A percentile compares a stretch with the other conserved stretches of the same genome.
Evolutionary conservation across 148 eudicot species (phyloP).

Genomic region (Limonium bicolor): DNA sequence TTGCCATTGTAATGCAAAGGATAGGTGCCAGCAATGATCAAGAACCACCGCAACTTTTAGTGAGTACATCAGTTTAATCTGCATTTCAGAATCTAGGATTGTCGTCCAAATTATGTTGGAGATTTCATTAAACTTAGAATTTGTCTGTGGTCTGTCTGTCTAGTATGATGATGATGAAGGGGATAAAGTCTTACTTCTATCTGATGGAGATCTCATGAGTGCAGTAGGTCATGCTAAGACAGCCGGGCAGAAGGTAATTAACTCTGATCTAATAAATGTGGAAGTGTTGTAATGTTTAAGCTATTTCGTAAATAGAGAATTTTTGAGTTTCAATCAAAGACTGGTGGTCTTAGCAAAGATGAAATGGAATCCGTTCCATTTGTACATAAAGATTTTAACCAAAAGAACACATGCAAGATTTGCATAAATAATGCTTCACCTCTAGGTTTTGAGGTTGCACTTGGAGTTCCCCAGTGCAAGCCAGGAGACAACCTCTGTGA

Average conservation of each 20-base stretch:
- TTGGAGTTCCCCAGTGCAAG: slow-evolving; percentile 44
- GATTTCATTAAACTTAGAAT: background rate
- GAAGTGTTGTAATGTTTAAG: no score
- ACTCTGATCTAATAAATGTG: background rate
- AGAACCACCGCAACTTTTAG: slow-evolving; percentile 54
- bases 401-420: background rate
- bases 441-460: slow-evolving; percentile 70
- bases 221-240: slow-evolving; percentile 82
- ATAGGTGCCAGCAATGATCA: slow-evolving; percentile 30
- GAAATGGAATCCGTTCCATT: background rate
- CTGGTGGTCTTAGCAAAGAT: no score
- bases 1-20: slow-evolving; percentile 56
- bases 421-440: background rate
- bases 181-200: slow-evolving; percentile 73
- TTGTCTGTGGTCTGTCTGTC: slow-evolving; percentile 1
- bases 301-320: no score
- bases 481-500: slow-evolving; percentile 12
- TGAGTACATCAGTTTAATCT: slow-evolving; percentile 12
- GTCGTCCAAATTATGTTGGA: background rate
- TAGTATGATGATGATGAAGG: slow-evolving; percentile 97
- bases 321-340: no score
- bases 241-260: slow-evolving; percentile 62
- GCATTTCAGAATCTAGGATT: background rate
- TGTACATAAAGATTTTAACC: background rate
- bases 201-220: slow-evolving; percentile 63